Base-by-base conservation (phyloP, 176 grass and related monocot genomes). In the Ampelocalamus luodianensis region DNA sequence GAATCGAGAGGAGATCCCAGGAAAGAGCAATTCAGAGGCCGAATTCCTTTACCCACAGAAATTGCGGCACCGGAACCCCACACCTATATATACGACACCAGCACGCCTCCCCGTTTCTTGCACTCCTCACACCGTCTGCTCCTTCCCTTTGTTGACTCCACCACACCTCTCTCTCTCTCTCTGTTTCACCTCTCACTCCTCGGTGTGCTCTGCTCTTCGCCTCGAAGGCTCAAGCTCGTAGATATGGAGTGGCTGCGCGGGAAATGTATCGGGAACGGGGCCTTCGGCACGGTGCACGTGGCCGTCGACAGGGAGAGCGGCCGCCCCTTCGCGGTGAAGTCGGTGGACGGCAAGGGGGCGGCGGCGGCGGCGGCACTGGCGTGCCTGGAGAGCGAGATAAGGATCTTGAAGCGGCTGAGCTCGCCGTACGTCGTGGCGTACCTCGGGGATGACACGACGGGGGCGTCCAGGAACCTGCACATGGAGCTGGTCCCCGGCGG, bases 331-430 rank as follows among this genome's bases (percentile, higher is more conserved):
- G 96, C 96, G 16, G 96, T 99, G 24, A 99, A 99, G 87, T 94
- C 96, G 24, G 93, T 96, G 29, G 69, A 79, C 38, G 55, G 74
- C 5, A 55, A 79, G 61, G 24, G 2, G 9, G 78, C 74, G 51
- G 27, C 82, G 45, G 72, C 79, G 6, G 40, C 53, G 12, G 87
- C 97, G 39, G 87, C 97, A 32, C 17, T 80, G 72, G 60, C 85
- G 65, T 89, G 91, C 65, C 87, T 99, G 5, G 93, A 99, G 84
- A 91, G 76, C 65, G 96, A 99, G 86, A 99, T 99, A 34, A 77
- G 70, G 55, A 94, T 99, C 87, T 45, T 99, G 23, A 89, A 26
- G 71, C 70, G 65, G 3, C 72, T 99, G 1, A 44, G 63, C 92
- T 99, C 93, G 60, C 93, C 96, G 2, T 86, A 92, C 68, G 77